These are phyloP conservation scores for Escovopsis weberi DNA, from an alignment of 2,329 filamentous ascomycete species.

Conservation along the genomic window DNA sequence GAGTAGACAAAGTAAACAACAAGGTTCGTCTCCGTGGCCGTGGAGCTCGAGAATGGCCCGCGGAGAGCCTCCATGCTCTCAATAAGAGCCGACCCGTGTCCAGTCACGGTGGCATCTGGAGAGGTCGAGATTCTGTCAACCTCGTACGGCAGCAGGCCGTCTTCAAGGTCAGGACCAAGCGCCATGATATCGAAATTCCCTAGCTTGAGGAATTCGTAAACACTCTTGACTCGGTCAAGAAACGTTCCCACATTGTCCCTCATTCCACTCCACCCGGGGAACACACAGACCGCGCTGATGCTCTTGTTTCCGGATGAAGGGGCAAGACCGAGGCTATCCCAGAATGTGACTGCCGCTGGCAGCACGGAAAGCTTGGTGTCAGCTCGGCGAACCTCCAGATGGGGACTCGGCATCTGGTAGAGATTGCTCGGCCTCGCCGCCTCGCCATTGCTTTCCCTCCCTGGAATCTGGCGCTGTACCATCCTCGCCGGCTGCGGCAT, in stretches of 20 bases:
- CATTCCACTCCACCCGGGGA: slow-evolving; percentile 51
- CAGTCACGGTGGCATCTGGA: slow-evolving; percentile 25
- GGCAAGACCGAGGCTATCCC: slow-evolving; percentile 65
- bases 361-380: slow-evolving; percentile 58
- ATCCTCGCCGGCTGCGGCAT: slow-evolving; percentile 37
- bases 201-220: slow-evolving; percentile 61
- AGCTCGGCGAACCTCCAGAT: slow-evolving; percentile 56
- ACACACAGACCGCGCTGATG: slow-evolving; percentile 54
- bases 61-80: slow-evolving; percentile 35
- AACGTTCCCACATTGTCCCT: slow-evolving; percentile 47
- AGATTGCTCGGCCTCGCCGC: slow-evolving; percentile 36
- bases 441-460: slow-evolving; percentile 27
- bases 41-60: slow-evolving; percentile 28
- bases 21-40: slow-evolving; percentile 40
- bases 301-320: slow-evolving; percentile 60
- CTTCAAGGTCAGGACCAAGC: slow-evolving; percentile 22
- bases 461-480: slow-evolving; percentile 31
- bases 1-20: slow-evolving; percentile 68
- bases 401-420: slow-evolving; percentile 52
- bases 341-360: slow-evolving; percentile 61
- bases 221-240: slow-evolving; percentile 50
- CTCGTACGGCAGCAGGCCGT: slow-evolving; percentile 36
- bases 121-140: slow-evolving; percentile 30
- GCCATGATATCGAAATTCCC: slow-evolving; percentile 46
- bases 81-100: slow-evolving; percentile 29